Base-by-base conservation (phyloP, 2,329 filamentous ascomycete species). In the Lachnellula occidentalis region DNA sequence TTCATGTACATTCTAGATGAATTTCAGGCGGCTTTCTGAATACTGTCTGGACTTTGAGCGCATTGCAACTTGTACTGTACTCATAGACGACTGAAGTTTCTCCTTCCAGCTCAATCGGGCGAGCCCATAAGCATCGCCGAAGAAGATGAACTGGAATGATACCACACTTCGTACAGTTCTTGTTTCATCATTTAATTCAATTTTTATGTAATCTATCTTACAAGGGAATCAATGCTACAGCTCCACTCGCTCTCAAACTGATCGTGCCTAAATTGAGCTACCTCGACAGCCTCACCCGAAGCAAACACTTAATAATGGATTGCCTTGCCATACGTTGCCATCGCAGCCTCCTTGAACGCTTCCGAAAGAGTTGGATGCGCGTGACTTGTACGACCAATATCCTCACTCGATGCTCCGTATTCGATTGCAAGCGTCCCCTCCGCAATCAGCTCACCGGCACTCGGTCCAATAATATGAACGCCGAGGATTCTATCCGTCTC, bases 271-370 rank as follows among this genome's bases (percentile, higher is more conserved):
- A 53, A 54, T 39, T 45, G 54, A 34, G 36, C 36, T 43, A 45
- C 34, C 27, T 42, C 34, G 27, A 48, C 49, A 48, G 37, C 36
- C 37, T 39, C 31, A 21, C 24, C 45, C 45, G 45, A 43, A 43
- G 19, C 39, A 37, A 42, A 53, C 54, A 41, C 64, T 75, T 88
- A 99, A 76, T 88, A 95, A 79, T 99, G 94, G 72, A 99, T 96
- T 63, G 94, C 87, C 80, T 96, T 94, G 68, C 86, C 83, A 78
- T 95, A 91, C 49, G 92, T 96, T 59, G 90, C 89, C 94, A 99
- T 97, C 65, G 94, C 94, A 68, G 94, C 94, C 83, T 99, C 94
- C 82, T 99, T 99, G 83, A 99, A 97, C 45, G 94, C 94, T 79
- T 99, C 94, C 22, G 92, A 86, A 57, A 99, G 58, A 34, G 66